Percentiles rank a stretch among this genome's conserved stretches.
Evolutionary conservation across 148 eudicot species (phyloP).

Genomic region (Cornus controversa): DNA sequence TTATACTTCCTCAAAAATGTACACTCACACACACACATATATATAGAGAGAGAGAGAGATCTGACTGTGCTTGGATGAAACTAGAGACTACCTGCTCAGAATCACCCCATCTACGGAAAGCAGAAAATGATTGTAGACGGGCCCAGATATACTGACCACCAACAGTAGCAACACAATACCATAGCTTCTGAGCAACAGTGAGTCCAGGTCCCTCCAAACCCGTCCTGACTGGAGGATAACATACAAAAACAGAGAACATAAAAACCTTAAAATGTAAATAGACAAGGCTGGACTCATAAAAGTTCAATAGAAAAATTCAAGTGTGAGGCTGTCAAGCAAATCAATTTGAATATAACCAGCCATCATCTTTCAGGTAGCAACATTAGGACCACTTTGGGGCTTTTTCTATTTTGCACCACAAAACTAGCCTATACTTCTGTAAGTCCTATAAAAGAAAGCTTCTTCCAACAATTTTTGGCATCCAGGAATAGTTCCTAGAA

Average conservation of each 20-base stretch:
- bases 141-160: slow-evolving; percentile 95
- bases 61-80: background rate
- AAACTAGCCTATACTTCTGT: background rate
- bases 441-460: background rate
- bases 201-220: slow-evolving; percentile 97
- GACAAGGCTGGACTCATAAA: background rate
- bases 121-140: slow-evolving; percentile 88
- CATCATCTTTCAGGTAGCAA: background rate
- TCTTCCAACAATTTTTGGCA: slow-evolving; percentile 1
- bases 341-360: background rate
- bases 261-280: background rate
- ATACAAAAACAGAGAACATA: slow-evolving; percentile 5
- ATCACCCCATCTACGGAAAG: slow-evolving; percentile 96
- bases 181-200: slow-evolving; percentile 78
- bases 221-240: slow-evolving; percentile 59
- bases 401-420: background rate
- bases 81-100: slow-evolving; percentile 68
- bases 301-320: background rate
- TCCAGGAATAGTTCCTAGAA: background rate
- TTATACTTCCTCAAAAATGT: background rate
- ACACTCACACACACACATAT: no score
- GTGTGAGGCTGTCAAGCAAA: background rate
- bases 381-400: background rate
- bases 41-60: background rate
- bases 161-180: slow-evolving; percentile 91